A percentile compares a stretch with the other conserved stretches of the same genome.
phyloP scores from a whole-genome alignment of 208 protist genomes.

The Leishmania tropica region DNA sequence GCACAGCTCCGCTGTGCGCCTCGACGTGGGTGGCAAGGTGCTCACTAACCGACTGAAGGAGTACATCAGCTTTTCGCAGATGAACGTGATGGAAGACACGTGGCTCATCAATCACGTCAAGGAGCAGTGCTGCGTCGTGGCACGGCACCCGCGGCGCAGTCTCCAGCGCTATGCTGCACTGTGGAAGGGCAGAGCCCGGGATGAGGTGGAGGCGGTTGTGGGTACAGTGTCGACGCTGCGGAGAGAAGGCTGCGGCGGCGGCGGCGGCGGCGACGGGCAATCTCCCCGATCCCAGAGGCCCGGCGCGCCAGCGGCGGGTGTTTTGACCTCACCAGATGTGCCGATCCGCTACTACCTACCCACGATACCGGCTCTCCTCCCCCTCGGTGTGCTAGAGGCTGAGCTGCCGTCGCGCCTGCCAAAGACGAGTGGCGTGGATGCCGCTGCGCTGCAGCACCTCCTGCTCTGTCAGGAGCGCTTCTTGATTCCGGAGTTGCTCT shows the following conservation, averaged over 20 bases:
- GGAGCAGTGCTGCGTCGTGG: conserved; percentile 65
- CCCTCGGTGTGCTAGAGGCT: conserved; percentile 60
- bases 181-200: conserved; percentile 8
- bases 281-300: background rate
- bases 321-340: conserved; percentile 7
- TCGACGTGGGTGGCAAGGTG: conserved; percentile 81
- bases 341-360: conserved; percentile 70
- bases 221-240: background rate
- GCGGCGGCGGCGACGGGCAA: background rate
- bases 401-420: conserved; percentile 40
- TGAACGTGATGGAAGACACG: conserved; percentile 79
- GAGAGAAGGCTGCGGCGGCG: background rate
- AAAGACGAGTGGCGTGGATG: conserved; percentile 21
- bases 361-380: conserved; percentile 64
- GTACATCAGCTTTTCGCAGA: conserved; percentile 74
- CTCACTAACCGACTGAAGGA: conserved; percentile 84
- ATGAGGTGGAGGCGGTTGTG: conserved; percentile 12
- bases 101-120: conserved; percentile 89
- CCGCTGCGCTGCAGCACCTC: conserved; percentile 32
- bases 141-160: conserved; percentile 12
- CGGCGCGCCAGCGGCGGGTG: background rate
- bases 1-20: conserved; percentile 54
- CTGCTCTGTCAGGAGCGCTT: conserved; percentile 71
- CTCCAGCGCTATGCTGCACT: conserved; percentile 13
- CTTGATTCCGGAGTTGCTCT: conserved; percentile 82